Conservation (phyloP, 768 basidiomycete species). For the Phlebiopsis flavidoalba region DNA sequence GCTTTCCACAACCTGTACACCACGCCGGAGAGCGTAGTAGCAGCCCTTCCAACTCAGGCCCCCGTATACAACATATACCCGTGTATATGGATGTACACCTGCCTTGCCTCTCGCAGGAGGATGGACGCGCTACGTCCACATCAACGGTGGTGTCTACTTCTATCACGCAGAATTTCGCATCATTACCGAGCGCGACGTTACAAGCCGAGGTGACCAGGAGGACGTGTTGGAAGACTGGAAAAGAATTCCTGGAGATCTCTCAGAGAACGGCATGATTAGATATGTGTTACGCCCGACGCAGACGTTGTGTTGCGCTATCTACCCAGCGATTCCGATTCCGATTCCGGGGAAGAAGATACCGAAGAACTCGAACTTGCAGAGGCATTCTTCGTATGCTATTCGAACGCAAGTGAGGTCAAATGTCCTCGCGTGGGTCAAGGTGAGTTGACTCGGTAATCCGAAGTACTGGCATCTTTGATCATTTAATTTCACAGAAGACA, state of each 20-base stretch:
- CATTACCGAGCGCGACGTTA: background rate
- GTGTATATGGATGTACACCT: background rate
- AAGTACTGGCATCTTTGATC: conserved; percentile 22
- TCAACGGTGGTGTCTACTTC: background rate
- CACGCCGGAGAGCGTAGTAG: too few relatives aligned
- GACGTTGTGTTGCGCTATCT: background rate
- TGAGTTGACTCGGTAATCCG: conserved; percentile 9
- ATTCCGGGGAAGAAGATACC: background rate
- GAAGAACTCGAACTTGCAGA: background rate
- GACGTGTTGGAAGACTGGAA: background rate
- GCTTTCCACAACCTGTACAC: too few relatives aligned
- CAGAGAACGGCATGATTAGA: background rate
- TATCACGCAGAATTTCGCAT: background rate
- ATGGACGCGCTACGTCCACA: background rate
- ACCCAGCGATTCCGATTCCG: background rate
- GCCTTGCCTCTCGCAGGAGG: background rate
- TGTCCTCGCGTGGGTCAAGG: background rate
- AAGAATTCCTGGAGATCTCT: background rate
- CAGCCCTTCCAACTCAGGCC: too few relatives aligned
- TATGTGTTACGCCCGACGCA: background rate
- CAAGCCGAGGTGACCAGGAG: background rate
- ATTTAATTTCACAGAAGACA: conserved; percentile 12
- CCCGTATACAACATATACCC: background rate
- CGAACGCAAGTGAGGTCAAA: background rate
- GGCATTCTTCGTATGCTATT: background rate